These are phyloP conservation scores for Collybia mongolica DNA, from an alignment of 768 basidiomycete species.

Conservation along the genomic window DNA sequence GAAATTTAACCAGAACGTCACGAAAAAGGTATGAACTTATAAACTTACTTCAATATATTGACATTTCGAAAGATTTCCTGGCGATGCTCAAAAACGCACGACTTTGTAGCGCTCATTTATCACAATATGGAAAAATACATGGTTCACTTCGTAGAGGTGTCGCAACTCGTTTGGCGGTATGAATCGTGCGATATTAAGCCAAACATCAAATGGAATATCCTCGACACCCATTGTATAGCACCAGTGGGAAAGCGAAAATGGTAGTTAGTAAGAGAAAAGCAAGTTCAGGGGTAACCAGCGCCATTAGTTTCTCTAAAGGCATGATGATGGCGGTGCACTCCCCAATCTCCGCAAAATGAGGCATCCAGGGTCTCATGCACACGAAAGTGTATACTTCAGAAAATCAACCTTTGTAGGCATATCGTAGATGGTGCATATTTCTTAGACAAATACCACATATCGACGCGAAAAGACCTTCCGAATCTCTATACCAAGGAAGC, in stretches of 20 bases:
- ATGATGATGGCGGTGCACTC: too few relatives aligned
- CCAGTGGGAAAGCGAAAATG: not conserved
- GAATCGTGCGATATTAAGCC: constrained; percentile 13
- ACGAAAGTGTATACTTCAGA: too few relatives aligned
- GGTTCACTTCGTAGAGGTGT: constrained; percentile 11
- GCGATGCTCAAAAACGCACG: constrained; percentile 12
- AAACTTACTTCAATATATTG: not conserved
- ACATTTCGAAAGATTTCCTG: not conserved
- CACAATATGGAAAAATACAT: constrained; percentile 14
- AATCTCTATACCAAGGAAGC: not conserved
- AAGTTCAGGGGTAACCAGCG: too few relatives aligned
- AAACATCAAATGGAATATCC: constrained; percentile 19
- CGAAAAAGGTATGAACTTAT: too few relatives aligned
- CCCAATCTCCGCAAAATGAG: too few relatives aligned
- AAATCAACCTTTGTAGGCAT: too few relatives aligned
- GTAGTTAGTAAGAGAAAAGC: too few relatives aligned
- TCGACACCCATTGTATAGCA: not conserved
- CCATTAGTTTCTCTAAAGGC: too few relatives aligned
- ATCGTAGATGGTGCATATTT: too few relatives aligned
- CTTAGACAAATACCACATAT: constrained; percentile 10
- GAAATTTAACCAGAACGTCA: too few relatives aligned
- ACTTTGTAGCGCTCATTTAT: constrained; percentile 19
- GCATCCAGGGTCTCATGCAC: too few relatives aligned
- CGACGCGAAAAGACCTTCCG: constrained; percentile 7
- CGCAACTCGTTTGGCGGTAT: constrained; percentile 7